Percentiles rank a stretch among this genome's conserved stretches.
Evolutionary conservation across 805 yeast species (phyloP).

Genomic region (Kodamaea kakaduensis): DNA sequence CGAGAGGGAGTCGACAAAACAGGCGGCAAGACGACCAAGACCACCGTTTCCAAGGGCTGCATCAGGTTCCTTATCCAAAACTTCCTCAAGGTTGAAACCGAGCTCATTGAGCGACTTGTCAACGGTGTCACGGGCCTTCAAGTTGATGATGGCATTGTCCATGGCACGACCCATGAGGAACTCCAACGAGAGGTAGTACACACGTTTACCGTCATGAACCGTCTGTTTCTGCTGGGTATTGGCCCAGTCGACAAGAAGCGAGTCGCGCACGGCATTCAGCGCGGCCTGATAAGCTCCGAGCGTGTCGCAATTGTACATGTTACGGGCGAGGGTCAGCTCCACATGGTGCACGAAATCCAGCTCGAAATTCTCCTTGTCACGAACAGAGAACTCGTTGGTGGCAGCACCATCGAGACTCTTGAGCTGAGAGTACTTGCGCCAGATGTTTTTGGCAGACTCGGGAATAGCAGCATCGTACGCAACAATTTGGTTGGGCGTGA

Average conservation of each 20-base stretch:
- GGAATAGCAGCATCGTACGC: conserved; percentile 82
- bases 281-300: conserved; percentile 92
- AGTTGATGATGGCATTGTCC: conserved; percentile 88
- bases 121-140: conserved; percentile 61
- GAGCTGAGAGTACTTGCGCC: conserved; percentile 67
- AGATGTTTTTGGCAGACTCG: conserved; percentile 64
- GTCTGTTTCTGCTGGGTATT: conserved; percentile 90
- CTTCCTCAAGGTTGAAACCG: conserved; percentile 86
- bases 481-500: conserved; percentile 84
- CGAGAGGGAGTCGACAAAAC: conserved; percentile 85
- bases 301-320: conserved; percentile 86
- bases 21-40: conserved; percentile 89
- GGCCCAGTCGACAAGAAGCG: conserved; percentile 82
- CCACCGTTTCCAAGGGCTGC: conserved; percentile 97
- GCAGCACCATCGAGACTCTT: conserved; percentile 19
- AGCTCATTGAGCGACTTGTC: conserved; percentile 49
- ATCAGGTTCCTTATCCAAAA: conserved; percentile 83
- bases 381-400: conserved; percentile 35
- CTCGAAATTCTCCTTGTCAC: conserved; percentile 57
- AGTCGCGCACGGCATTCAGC: conserved; percentile 73
- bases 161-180: conserved; percentile 92
- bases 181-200: conserved; percentile 82
- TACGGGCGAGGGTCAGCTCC: conserved; percentile 87
- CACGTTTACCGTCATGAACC: conserved; percentile 74
- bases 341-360: conserved; percentile 74